phyloP scores from a whole-genome alignment of 2,329 filamentous ascomycete species.

The Nannizziopsis barbatae region DNA sequence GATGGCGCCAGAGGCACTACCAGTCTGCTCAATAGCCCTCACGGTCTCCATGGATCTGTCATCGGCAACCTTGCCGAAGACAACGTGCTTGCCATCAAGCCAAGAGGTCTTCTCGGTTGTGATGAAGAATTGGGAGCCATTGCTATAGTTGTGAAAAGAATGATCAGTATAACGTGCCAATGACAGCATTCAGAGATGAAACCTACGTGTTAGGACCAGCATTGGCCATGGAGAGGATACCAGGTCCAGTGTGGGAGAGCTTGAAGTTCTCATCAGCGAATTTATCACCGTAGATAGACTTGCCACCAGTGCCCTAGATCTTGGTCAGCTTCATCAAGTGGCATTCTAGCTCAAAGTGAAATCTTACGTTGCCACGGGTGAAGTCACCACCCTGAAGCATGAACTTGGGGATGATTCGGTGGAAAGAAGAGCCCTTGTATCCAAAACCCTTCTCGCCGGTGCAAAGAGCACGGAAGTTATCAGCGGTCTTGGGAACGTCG shows the following conservation, averaged over 20 bases:
- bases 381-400: slow-evolving; percentile 97
- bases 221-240: slow-evolving; percentile 90
- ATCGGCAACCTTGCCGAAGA: slow-evolving; percentile 55
- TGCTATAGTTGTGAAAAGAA: slow-evolving; percentile 34
- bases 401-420: slow-evolving; percentile 85
- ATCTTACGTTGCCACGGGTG: slow-evolving; percentile 75
- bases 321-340: not conserved
- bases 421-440: slow-evolving; percentile 74
- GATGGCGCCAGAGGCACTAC: slow-evolving; percentile 42
- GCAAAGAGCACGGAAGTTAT: slow-evolving; percentile 79
- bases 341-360: not conserved
- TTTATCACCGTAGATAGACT: slow-evolving; percentile 92
- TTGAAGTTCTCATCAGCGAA: slow-evolving; percentile 89
- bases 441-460: slow-evolving; percentile 69
- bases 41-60: slow-evolving; percentile 44
- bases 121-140: slow-evolving; percentile 64
- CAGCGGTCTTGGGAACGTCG: slow-evolving; percentile 73
- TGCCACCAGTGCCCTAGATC: slow-evolving; percentile 70
- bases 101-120: slow-evolving; percentile 56
- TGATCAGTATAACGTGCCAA: slow-evolving; percentile 1
- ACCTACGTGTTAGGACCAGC: slow-evolving; percentile 80
- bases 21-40: slow-evolving; percentile 49
- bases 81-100: slow-evolving; percentile 59
- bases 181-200: not conserved
- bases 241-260: slow-evolving; percentile 59